Percentiles rank a stretch among this genome's conserved stretches.
phyloP scores from a whole-genome alignment of 176 grass and related monocot genomes.

The Raddia guianensis region DNA sequence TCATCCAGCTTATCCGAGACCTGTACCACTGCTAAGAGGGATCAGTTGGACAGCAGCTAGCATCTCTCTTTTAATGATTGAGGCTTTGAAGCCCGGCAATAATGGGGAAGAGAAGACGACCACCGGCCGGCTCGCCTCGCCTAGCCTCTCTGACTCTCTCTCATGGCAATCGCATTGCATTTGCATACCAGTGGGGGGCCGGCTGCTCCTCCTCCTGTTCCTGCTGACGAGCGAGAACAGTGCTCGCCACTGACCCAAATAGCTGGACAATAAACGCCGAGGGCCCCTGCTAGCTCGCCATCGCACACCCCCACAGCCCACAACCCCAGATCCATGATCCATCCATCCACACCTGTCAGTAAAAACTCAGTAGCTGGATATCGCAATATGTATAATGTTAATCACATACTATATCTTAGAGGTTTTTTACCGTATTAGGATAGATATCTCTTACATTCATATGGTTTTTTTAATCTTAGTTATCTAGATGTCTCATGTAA shows the following conservation, averaged over 20 bases:
- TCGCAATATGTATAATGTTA: no score
- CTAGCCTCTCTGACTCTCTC: not conserved
- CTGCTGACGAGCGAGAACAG: not conserved
- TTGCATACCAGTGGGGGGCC: no score
- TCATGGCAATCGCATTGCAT: not conserved
- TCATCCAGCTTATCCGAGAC: conserved; percentile 27
- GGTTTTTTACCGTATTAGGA: no score
- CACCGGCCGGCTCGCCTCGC: no score
- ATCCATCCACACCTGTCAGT: not conserved
- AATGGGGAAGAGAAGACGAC: not conserved
- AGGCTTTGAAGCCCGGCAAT: not conserved
- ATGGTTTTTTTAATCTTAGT: no score
- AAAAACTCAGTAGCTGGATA: not conserved
- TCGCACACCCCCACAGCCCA: not conserved
- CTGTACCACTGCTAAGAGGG: not conserved
- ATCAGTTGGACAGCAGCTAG: not conserved
- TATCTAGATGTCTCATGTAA: no score
- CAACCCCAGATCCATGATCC: not conserved
- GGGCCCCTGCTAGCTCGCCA: not conserved
- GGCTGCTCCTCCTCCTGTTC: not conserved
- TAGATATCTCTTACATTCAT: no score
- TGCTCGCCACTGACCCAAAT: not conserved
- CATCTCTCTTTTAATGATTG: conserved; percentile 22
- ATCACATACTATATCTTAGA: no score
- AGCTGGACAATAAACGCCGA: conserved; percentile 27